phyloP scores from a whole-genome alignment of 768 basidiomycete genomes.

The Hirschioporus abietinus region DNA sequence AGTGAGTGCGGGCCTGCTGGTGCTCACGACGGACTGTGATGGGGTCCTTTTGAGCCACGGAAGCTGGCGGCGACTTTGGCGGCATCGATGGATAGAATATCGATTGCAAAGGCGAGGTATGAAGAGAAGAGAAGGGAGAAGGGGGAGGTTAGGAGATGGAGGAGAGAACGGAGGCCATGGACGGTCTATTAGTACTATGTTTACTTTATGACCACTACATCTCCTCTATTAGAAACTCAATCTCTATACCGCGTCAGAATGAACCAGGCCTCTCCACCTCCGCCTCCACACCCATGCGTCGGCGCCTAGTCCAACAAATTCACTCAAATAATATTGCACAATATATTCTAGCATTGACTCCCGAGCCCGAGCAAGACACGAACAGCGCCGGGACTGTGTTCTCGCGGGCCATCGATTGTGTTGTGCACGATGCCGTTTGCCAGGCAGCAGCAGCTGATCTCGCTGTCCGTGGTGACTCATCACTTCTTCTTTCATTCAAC shows the following conservation, averaged over 20 bases:
- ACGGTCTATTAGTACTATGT: too few species aligned
- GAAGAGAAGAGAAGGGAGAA: not conserved
- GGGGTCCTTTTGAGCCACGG: not conserved
- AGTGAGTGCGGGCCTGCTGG: not conserved
- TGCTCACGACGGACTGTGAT: not conserved
- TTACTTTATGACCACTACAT: too few species aligned
- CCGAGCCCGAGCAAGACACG: too few species aligned
- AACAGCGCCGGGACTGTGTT: not conserved
- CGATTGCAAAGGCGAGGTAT: not conserved
- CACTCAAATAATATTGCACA: too few species aligned
- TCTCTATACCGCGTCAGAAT: not conserved
- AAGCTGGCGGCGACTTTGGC: not conserved
- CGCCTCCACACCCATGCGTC: not conserved
- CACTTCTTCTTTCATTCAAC: not conserved
- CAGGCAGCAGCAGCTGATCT: not conserved
- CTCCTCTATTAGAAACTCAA: not conserved
- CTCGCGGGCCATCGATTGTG: not conserved
- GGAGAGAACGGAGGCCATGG: not conserved
- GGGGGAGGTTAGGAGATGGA: not conserved
- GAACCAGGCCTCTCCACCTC: not conserved
- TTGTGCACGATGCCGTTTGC: not conserved
- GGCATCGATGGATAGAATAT: not conserved
- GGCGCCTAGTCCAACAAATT: too few species aligned
- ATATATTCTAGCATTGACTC: too few species aligned
- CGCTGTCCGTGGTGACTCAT: not conserved